These are phyloP conservation scores for Closterium sp. DNA, from an alignment of 139 green algal genomes.

Conservation along the genomic window DNA sequence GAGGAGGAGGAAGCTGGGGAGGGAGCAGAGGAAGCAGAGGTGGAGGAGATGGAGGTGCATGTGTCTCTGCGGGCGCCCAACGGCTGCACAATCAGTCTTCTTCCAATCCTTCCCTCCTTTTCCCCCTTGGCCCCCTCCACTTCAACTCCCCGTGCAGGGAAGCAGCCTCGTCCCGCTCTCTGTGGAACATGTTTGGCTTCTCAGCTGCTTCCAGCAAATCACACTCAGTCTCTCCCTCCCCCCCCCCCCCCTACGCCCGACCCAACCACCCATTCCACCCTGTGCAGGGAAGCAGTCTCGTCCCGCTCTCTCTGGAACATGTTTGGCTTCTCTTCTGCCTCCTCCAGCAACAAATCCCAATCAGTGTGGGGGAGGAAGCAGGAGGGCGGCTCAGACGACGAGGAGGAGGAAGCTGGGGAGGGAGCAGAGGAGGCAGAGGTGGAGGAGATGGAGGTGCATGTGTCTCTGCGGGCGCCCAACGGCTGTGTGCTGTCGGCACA, in stretches of 20 bases:
- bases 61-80: too few relatives aligned
- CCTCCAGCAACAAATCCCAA: not conserved
- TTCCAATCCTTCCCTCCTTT: not conserved
- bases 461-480: not conserved
- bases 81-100: too few relatives aligned
- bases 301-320: not conserved
- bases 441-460: not conserved
- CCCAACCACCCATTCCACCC: too few relatives aligned
- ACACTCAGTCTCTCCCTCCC: too few relatives aligned
- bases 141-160: not conserved
- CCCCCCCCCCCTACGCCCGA: too few relatives aligned
- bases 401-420: not conserved
- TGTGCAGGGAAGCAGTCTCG: not conserved
- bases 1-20: too few relatives aligned
- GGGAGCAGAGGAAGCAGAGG: too few relatives aligned
- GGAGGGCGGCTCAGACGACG: not conserved
- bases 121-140: too few relatives aligned
- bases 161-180: not conserved
- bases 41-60: too few relatives aligned
- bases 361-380: not conserved
- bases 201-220: not conserved
- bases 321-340: not conserved
- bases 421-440: not conserved
- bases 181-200: not conserved
- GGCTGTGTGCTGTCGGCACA: not conserved